These are phyloP conservation scores for Heterococcus sp. DNA, from an alignment of 108 stramenopile species.

Conservation along the genomic window DNA sequence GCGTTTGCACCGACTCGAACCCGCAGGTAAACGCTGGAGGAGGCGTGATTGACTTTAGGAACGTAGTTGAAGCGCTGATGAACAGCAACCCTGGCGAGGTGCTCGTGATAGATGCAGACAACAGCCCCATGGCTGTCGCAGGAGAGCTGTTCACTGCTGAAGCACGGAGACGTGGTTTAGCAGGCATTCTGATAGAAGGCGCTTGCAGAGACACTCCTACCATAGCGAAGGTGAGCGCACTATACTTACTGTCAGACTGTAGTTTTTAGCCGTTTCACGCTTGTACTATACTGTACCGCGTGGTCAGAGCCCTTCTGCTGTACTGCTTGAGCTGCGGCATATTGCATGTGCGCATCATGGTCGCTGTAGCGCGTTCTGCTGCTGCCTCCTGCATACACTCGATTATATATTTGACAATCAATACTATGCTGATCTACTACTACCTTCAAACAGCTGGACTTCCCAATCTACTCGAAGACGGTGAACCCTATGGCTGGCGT, in stretches of 20 bases:
- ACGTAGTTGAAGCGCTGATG: slow-evolving; percentile 43
- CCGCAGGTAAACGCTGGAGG: not conserved
- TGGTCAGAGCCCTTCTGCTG: no score
- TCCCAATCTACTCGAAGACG: slow-evolving; percentile 32
- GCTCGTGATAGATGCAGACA: slow-evolving; percentile 31
- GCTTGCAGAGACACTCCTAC: slow-evolving; percentile 37
- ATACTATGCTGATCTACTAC: no score
- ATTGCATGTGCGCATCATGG: no score
- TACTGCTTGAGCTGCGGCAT: no score
- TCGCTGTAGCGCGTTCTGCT: no score
- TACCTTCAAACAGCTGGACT: slow-evolving; percentile 6
- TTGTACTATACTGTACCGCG: no score
- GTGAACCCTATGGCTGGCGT: slow-evolving; percentile 41
- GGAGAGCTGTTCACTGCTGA: slow-evolving; percentile 38
- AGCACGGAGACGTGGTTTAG: slow-evolving; percentile 26
- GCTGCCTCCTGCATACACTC: no score
- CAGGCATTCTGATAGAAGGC: slow-evolving; percentile 34
- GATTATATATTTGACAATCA: no score
- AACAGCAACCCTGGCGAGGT: slow-evolving; percentile 45
- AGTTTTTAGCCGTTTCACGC: not conserved
- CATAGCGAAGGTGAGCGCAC: slow-evolving; percentile 14
- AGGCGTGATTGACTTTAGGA: slow-evolving; percentile 27
- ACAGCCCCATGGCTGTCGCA: slow-evolving; percentile 22
- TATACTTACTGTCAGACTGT: not conserved
- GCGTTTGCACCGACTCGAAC: not conserved